These are phyloP conservation scores for Luffa acutangula DNA, from an alignment of 306 rosid species.

Conservation along the genomic window DNA sequence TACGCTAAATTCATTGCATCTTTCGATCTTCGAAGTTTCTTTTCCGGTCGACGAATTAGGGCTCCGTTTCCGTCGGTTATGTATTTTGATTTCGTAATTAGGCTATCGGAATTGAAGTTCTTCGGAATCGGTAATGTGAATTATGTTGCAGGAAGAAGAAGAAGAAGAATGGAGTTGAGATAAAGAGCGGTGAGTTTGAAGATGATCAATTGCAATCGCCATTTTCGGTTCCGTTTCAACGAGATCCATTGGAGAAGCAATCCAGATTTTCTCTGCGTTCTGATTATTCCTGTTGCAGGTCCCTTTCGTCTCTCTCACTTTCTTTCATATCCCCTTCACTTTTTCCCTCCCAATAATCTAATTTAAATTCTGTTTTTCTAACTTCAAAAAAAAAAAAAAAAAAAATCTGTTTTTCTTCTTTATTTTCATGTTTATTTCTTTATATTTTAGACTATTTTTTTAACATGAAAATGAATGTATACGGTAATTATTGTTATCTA, in stretches of 20 bases:
- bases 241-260: constrained; percentile 7
- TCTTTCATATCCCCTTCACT: neutral
- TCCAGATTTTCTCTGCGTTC: constrained; percentile 13
- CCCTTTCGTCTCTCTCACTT: neutral
- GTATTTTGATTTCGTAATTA: neutral
- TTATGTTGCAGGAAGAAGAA: constrained; percentile 17
- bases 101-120: neutral
- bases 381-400: no score
- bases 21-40: neutral
- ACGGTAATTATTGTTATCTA: no score
- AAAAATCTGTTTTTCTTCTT: no score
- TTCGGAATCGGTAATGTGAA: neutral
- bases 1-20: neutral
- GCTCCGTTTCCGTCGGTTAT: neutral
- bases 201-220: constrained; percentile 11
- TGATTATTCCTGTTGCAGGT: constrained; percentile 5
- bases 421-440: no score
- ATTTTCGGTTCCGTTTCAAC: constrained; percentile 10
- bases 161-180: constrained; percentile 3
- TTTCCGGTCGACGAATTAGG: neutral
- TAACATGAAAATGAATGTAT: no score
- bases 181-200: neutral
- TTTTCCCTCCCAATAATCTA: constrained; percentile 17
- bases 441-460: no score
- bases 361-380: neutral